Percentiles rank a stretch among this genome's conserved stretches.
Evolutionary conservation across 768 basidiomycete genomes (phyloP).

Genomic region (Clitopilus passeckerianus): DNA sequence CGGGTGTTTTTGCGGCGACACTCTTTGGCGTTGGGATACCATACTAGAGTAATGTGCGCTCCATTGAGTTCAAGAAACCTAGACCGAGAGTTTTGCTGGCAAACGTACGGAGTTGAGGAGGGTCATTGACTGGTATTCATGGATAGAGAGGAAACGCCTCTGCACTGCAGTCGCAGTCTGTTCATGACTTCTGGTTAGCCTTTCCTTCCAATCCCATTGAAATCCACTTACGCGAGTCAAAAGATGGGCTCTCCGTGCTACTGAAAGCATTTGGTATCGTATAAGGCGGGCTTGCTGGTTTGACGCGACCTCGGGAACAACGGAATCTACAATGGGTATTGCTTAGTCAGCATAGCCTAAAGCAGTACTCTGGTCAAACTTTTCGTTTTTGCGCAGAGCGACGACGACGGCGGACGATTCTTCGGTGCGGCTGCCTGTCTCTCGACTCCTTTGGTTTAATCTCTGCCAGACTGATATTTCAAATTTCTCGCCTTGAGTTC

Average conservation of each 20-base stretch:
- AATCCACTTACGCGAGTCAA: conserved; percentile 52
- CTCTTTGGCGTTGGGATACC: conserved; percentile 94
- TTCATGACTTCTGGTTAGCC: conserved; percentile 7
- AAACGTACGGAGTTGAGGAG: conserved; percentile 82
- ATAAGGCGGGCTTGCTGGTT: conserved; percentile 4
- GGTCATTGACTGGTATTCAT: conserved; percentile 96
- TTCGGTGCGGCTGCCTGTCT: conserved; percentile 57
- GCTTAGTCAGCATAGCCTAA: conserved; percentile 40
- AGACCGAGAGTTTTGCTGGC: background rate
- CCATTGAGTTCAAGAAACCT: conserved; percentile 1
- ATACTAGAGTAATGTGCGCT: conserved; percentile 51
- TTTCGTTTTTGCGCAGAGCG: conserved; percentile 46
- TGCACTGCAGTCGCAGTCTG: conserved; percentile 74
- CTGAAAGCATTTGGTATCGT: conserved; percentile 54
- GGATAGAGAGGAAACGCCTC: conserved; percentile 91
- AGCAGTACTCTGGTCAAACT: conserved; percentile 5
- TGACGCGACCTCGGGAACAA: conserved; percentile 10
- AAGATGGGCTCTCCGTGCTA: conserved; percentile 59
- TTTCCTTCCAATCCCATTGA: background rate
- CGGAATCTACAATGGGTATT: conserved; percentile 6
- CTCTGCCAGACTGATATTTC: conserved; percentile 56
- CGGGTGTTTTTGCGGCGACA: conserved; percentile 77
- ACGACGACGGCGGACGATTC: conserved; percentile 70
- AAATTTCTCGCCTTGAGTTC: conserved; percentile 76
- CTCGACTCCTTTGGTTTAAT: conserved; percentile 50